Conservation (phyloP, 495 filamentous ascomycete genomes). For the Endocarpon pusillum region DNA sequence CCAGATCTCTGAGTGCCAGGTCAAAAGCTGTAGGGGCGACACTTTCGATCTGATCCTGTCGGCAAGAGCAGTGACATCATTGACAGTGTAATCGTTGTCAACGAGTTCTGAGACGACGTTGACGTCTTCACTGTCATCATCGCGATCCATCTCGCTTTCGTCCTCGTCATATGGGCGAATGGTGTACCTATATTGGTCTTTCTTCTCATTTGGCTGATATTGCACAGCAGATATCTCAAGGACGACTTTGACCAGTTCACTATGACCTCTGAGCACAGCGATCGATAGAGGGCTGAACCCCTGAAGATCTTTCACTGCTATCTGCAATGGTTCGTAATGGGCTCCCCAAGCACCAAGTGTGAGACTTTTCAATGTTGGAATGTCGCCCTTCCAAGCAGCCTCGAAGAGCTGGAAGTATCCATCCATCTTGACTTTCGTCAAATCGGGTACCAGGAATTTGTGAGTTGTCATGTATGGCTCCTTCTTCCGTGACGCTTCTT, state of each 20-base stretch:
- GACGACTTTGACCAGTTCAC: slow-evolving; percentile 40
- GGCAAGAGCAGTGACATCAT: slow-evolving; percentile 47
- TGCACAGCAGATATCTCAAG: slow-evolving; percentile 50
- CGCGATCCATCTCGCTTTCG: slow-evolving; percentile 16
- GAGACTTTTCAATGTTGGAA: slow-evolving; percentile 31
- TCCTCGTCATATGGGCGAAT: slow-evolving; percentile 8
- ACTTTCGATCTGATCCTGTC: slow-evolving; percentile 42
- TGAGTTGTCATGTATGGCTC: slow-evolving; percentile 29
- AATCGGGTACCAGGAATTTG: slow-evolving; percentile 28
- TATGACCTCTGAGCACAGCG: slow-evolving; percentile 44
- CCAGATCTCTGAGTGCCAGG: slow-evolving; percentile 12
- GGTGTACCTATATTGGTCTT: slow-evolving; percentile 25
- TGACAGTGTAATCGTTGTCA: slow-evolving; percentile 47
- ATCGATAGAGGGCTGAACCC: slow-evolving; percentile 41
- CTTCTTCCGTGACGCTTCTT: slow-evolving; percentile 2
- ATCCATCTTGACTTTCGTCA: slow-evolving; percentile 31
- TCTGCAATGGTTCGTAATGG: slow-evolving; percentile 34
- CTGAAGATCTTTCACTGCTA: slow-evolving; percentile 34
- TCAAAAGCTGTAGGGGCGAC: slow-evolving; percentile 30
- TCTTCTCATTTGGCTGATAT: slow-evolving; percentile 30
- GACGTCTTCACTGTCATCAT: slow-evolving; percentile 25
- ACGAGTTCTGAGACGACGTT: slow-evolving; percentile 26
- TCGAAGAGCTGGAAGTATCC: slow-evolving; percentile 47
- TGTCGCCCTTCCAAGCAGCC: slow-evolving; percentile 50
- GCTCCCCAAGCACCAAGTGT: slow-evolving; percentile 29